These are phyloP conservation scores for Nemania diffusa DNA, from an alignment of 2,329 filamentous ascomycete genomes.

Conservation along the genomic window DNA sequence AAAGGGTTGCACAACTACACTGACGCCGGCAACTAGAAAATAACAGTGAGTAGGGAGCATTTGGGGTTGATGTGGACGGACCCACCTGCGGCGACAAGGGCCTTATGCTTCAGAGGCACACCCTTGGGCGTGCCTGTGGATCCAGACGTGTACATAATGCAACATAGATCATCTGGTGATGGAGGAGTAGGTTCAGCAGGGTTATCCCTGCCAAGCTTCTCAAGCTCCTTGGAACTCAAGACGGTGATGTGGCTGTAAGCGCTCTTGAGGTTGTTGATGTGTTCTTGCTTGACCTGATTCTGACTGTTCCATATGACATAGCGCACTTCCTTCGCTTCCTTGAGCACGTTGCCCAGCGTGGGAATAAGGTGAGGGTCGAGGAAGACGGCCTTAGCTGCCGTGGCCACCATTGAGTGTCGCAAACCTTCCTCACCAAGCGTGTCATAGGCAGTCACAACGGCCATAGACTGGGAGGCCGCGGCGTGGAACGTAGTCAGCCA, in stretches of 20 bases:
- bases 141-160: slow-evolving; percentile 78
- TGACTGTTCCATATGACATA: slow-evolving; percentile 67
- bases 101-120: slow-evolving; percentile 78
- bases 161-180: slow-evolving; percentile 78
- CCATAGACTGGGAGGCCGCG: slow-evolving; percentile 77
- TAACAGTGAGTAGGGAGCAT: slow-evolving; percentile 27
- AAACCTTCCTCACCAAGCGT: slow-evolving; percentile 78
- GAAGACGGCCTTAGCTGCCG: slow-evolving; percentile 76
- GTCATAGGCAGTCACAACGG: slow-evolving; percentile 82
- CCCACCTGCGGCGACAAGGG: slow-evolving; percentile 78
- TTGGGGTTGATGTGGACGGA: slow-evolving; percentile 34
- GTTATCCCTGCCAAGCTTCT: slow-evolving; percentile 68
- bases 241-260: slow-evolving; percentile 61
- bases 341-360: slow-evolving; percentile 64
- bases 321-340: slow-evolving; percentile 61
- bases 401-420: slow-evolving; percentile 76
- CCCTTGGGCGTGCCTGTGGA: slow-evolving; percentile 87
- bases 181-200: slow-evolving; percentile 75
- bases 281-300: slow-evolving; percentile 61
- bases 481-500: slow-evolving; percentile 64
- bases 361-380: slow-evolving; percentile 77
- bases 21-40: slow-evolving; percentile 75
- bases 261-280: slow-evolving; percentile 61
- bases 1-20: slow-evolving; percentile 79
- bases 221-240: slow-evolving; percentile 62